Evolutionary conservation across 1,284 basidiomycete genomes (phyloP).

Genomic region (Ganoderma resinaceum): DNA sequence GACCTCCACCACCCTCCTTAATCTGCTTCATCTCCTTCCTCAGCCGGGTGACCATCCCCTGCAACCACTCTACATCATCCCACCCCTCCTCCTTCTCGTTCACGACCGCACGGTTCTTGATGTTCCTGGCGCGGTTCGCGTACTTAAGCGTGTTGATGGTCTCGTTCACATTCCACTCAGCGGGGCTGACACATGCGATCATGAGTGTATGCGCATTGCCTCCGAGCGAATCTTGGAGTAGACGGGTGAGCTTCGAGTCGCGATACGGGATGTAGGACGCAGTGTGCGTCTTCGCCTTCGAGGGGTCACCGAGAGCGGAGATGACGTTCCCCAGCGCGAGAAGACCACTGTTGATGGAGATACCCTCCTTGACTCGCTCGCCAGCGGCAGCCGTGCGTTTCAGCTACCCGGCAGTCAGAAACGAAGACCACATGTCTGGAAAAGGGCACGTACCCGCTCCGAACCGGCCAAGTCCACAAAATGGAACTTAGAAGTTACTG

Average conservation of each 20-base stretch:
- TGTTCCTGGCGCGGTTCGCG: constrained; percentile 96
- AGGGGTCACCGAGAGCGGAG: constrained; percentile 95
- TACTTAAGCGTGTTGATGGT: constrained; percentile 99
- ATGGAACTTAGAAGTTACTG: constrained; percentile 95
- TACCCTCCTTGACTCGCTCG: constrained; percentile 96
- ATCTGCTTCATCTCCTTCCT: constrained; percentile 85
- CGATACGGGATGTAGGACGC: constrained; percentile 93
- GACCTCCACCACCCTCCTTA: constrained; percentile 65
- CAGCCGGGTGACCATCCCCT: constrained; percentile 83
- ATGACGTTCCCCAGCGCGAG: constrained; percentile 98
- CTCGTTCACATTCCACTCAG: constrained; percentile 94
- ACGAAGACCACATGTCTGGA: not conserved
- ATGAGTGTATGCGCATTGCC: constrained; percentile 98
- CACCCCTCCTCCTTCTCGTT: constrained; percentile 97
- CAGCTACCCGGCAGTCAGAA: constrained; percentile 53
- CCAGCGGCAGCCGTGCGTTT: constrained; percentile 94
- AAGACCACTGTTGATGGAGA: constrained; percentile 96
- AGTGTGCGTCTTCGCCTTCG: constrained; percentile 77
- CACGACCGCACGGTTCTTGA: constrained; percentile 93
- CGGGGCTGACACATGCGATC: constrained; percentile 97
- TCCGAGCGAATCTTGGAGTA: constrained; percentile 97
- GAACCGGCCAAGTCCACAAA: constrained; percentile 98
- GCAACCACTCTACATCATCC: constrained; percentile 98
- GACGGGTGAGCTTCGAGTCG: constrained; percentile 94
- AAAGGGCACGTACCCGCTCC: constrained; percentile 73